Evolutionary conservation across 371 early-diverging fungal genomes (phyloP).

Genomic region (Mortierella sp.): DNA sequence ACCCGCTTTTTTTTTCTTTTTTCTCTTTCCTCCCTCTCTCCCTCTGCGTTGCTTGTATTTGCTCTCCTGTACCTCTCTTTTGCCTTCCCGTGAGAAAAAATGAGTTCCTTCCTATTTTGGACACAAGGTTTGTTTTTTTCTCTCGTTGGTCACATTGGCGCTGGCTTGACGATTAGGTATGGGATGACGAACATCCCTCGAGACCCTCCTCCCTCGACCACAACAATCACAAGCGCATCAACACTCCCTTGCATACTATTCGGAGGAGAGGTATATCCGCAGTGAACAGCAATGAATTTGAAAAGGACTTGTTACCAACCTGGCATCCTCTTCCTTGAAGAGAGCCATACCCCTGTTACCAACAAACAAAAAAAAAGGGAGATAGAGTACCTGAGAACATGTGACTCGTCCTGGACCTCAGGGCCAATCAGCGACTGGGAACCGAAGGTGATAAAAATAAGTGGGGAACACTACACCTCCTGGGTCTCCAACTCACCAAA

Average conservation of each 20-base stretch:
- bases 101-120: constrained; percentile 21
- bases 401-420: not conserved
- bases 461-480: not conserved
- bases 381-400: constrained; percentile 11
- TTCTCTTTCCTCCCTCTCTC: not conserved
- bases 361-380: not conserved
- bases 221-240: not conserved
- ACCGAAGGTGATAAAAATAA: not conserved
- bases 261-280: not conserved
- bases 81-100: constrained; percentile 17
- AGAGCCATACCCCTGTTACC: not conserved
- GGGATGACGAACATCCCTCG: not conserved
- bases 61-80: not conserved
- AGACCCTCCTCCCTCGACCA: not conserved
- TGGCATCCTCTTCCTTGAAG: not conserved
- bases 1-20: not conserved
- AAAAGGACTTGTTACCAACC: not conserved
- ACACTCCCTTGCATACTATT: constrained; percentile 2
- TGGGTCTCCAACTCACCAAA: not conserved
- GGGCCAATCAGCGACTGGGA: not conserved
- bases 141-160: not conserved
- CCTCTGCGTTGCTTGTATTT: not conserved
- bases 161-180: not conserved
- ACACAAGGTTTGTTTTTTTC: constrained; percentile 4
- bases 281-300: not conserved